A percentile compares a stretch with the other conserved stretches of the same genome.
phyloP scores from a whole-genome alignment of 768 basidiomycete species.

The Brasilioporus rufonigricans region DNA sequence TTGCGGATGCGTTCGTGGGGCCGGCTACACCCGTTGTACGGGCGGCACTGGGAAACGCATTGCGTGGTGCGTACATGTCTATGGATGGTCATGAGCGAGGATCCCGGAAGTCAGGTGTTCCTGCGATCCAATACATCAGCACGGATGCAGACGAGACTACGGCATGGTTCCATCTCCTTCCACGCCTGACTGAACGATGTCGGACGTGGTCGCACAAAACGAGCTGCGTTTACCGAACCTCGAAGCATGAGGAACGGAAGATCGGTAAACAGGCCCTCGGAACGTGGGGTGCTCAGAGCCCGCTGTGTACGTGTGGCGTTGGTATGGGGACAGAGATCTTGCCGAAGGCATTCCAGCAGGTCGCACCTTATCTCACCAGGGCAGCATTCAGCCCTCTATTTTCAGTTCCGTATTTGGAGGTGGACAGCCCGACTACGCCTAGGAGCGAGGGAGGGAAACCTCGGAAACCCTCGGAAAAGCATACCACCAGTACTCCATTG shows the following conservation, averaged over 20 bases:
- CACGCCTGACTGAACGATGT: constrained; percentile 51
- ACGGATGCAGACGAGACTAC: constrained; percentile 19
- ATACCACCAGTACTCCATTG: not conserved
- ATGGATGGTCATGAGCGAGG: not conserved
- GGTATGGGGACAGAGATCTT: constrained; percentile 13
- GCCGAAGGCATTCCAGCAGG: constrained; percentile 36
- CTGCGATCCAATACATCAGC: not conserved
- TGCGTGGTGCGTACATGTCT: no score
- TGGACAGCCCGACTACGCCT: not conserved
- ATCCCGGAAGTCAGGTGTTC: not conserved
- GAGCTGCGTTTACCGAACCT: constrained; percentile 26
- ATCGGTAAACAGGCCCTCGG: constrained; percentile 31
- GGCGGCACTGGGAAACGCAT: not conserved
- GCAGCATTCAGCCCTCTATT: constrained; percentile 55
- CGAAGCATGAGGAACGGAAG: constrained; percentile 23
- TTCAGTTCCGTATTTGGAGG: constrained; percentile 46
- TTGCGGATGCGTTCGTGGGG: constrained; percentile 48
- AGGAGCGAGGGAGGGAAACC: not conserved
- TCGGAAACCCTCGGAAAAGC: not conserved
- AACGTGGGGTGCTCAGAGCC: constrained; percentile 3
- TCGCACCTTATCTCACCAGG: constrained; percentile 44
- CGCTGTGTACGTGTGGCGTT: constrained; percentile 14
- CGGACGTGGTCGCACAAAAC: constrained; percentile 52
- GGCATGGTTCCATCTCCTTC: constrained; percentile 52
- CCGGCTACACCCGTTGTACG: constrained; percentile 24